Evolutionary conservation across 2,329 filamentous ascomycete species (phyloP), one percentile per base, ranked within the genome.

Genomic region (Claviceps maximensis): DNA sequence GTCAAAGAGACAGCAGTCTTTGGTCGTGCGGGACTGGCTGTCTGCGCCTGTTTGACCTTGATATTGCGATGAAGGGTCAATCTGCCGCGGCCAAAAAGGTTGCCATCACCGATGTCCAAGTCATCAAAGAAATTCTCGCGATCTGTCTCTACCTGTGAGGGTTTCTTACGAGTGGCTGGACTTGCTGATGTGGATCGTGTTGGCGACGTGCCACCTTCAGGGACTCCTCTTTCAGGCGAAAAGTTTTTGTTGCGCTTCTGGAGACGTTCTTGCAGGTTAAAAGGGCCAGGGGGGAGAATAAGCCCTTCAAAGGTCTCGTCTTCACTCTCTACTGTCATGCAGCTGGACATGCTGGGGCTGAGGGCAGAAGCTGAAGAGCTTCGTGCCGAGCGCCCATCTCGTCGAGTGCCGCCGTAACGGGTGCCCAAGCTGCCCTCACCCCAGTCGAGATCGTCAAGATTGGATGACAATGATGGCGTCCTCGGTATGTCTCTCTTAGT

Each of bases 301-400:
- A 98, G 76, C n/a, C 91, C 91, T 56, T 93, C 87, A 55, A 97
- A 79, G 7, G 87, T 86, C 67, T 97, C 91, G 59, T 95, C 90
- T 64, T 96, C 91, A 63, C 90, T 97, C 71, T 96, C 93, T 10
- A 82, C 79, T 1, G 89, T 95, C 60, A 95, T 83, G 58, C 87
- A 93, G 67, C 91, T 97, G 21, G 89, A 87, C 53, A 95, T 79
- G 66, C 90, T 97, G 15, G 93, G 91, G 64, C 91, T 97, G 66
- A 96, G 78, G 29, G 88, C 87, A 41, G 90, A 95, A 38, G 85
- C 82, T 19, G 89, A 91, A 1, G 89, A 95, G 71, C 88, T 93
- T 61, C 88, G 83, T 62, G 83, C 83, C 49, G 88, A 90, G 42
- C 81, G 82, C n/a, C 77, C 79, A 62, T 91, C 88, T 61, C 88